A percentile compares a stretch with the other conserved stretches of the same genome.
Evolutionary conservation across 352 stramenopile genomes (phyloP).

Genomic region (Phytophthora citrophthora): DNA sequence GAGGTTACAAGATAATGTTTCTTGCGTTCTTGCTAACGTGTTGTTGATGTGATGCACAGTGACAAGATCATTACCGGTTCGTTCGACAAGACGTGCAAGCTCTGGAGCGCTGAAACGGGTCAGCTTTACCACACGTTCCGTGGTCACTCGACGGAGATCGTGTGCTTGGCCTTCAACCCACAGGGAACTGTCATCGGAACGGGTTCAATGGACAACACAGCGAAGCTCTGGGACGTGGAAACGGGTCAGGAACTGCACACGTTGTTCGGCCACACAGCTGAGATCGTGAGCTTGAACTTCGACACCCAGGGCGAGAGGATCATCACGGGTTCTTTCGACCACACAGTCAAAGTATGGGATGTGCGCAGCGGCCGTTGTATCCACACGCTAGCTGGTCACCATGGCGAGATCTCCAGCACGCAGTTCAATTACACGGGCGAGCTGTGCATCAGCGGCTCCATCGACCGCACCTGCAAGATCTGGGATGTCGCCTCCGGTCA

Average conservation of each 20-base stretch:
- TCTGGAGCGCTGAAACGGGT: slow-evolving; percentile 95
- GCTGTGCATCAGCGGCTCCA: slow-evolving; percentile 93
- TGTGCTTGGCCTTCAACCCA: slow-evolving; percentile 96
- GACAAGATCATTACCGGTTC: slow-evolving; percentile 96
- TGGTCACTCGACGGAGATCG: slow-evolving; percentile 95
- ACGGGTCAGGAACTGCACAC: slow-evolving; percentile 95
- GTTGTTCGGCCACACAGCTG: slow-evolving; percentile 93
- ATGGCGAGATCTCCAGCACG: slow-evolving; percentile 95
- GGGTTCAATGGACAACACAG: slow-evolving; percentile 94
- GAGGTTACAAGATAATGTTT: neutral
- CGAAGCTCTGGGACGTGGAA: slow-evolving; percentile 96
- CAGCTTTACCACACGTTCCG: slow-evolving; percentile 95
- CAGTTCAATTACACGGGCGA: slow-evolving; percentile 96
- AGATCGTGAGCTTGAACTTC: slow-evolving; percentile 96
- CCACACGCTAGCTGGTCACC: slow-evolving; percentile 92
- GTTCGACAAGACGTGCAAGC: slow-evolving; percentile 97
- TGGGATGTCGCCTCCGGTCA: slow-evolving; percentile 92
- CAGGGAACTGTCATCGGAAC: slow-evolving; percentile 92
- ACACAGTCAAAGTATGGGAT: slow-evolving; percentile 94
- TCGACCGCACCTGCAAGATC: slow-evolving; percentile 95
- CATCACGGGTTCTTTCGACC: slow-evolving; percentile 96
- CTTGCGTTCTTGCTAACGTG: slow-evolving; percentile 1
- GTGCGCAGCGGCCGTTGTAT: slow-evolving; percentile 88
- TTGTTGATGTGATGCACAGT: slow-evolving; percentile 20
- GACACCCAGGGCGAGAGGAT: slow-evolving; percentile 93